Base-by-base conservation (phyloP, 2,329 filamentous ascomycete genomes). In the Colletotrichum magnum region DNA sequence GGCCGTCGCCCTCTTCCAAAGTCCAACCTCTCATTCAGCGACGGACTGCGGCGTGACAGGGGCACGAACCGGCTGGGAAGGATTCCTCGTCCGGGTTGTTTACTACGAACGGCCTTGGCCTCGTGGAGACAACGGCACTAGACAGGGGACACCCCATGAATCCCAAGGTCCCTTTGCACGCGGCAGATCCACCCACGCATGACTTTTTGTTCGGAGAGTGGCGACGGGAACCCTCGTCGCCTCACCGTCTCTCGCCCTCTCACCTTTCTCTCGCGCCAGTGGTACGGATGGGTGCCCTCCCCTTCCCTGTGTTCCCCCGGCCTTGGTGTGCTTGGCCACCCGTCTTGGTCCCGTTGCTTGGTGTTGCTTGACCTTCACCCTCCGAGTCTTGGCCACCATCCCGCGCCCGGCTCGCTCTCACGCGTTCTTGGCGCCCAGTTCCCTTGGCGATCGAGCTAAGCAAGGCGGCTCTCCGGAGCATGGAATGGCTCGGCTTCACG, bases 81-180 rank as follows among this genome's bases (percentile, higher is more conserved):
- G 32, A 36, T 36, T 36, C 32, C 32, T 24, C 7, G 16, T 51
- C 66, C 66, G 66, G 66, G 32, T 28, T 54, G 57, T 59, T 59
- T 41, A 41, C 61, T 66, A 5, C 9, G 62, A 58, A 43, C 36
- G 48, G 32, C 26, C 48, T 47, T 51, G 56, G 50, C 45, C 43
- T 52, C 62, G 7, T 36, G 36, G 60, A 43, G 50, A 54, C 48
- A 59, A 43, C 47, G 21, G 24, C 15, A 24, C 62, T 67, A 69
- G 62, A 51, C 67, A 67, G 62, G 66, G 62, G 26, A 41, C 15
- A 43, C 51, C 36, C 66, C 52, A 47, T 26, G 28, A 24, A 16
- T 39, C 36, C 54, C 51, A 67, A 69, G 62, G 67, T 50, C 62
- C 67, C 67, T 69, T 69, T 69, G 67, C 62, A 61, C 51, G 57